These are phyloP conservation scores for Neurospora intermedia DNA, from an alignment of 495 filamentous ascomycete genomes.

Conservation along the genomic window DNA sequence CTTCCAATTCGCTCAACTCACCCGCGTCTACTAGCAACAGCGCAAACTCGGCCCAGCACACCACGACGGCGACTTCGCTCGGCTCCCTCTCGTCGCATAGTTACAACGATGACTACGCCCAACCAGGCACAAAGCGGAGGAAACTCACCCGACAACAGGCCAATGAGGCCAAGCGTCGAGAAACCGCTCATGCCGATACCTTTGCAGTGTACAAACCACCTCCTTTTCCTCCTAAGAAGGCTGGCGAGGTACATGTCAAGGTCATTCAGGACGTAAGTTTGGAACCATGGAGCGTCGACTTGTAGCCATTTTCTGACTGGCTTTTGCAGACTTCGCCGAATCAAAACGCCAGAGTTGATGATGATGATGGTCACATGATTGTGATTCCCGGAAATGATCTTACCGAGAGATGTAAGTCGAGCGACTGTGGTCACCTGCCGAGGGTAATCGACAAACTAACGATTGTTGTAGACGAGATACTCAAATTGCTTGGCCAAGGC, in stretches of 20 bases:
- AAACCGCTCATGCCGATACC: conserved; percentile 56
- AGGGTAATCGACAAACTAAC: neutral
- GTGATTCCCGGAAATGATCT: conserved; percentile 72
- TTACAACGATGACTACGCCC: conserved; percentile 48
- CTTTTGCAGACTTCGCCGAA: conserved; percentile 32
- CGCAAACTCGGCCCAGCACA: conserved; percentile 72
- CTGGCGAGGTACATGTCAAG: conserved; percentile 77
- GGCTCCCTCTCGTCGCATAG: conserved; percentile 55
- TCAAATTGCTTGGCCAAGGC: conserved; percentile 83
- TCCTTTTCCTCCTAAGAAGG: conserved; percentile 79
- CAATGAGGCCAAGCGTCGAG: conserved; percentile 68
- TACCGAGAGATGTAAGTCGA: conserved; percentile 75
- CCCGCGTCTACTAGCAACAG: conserved; percentile 48
- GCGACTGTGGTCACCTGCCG: neutral
- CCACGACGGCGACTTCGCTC: conserved; percentile 83
- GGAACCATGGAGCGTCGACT: neutral
- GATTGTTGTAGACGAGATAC: conserved; percentile 59
- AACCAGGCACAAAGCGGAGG: conserved; percentile 60
- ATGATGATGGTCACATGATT: conserved; percentile 95
- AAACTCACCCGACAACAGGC: conserved; percentile 75
- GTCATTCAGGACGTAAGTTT: conserved; percentile 71
- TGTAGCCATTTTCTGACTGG: neutral
- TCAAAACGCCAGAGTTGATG: conserved; percentile 60
- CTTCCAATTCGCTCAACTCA: conserved; percentile 58
- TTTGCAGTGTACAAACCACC: conserved; percentile 75